Conservation (phyloP, 495 filamentous ascomycete genomes). For the Hyaloscypha finlandica region DNA sequence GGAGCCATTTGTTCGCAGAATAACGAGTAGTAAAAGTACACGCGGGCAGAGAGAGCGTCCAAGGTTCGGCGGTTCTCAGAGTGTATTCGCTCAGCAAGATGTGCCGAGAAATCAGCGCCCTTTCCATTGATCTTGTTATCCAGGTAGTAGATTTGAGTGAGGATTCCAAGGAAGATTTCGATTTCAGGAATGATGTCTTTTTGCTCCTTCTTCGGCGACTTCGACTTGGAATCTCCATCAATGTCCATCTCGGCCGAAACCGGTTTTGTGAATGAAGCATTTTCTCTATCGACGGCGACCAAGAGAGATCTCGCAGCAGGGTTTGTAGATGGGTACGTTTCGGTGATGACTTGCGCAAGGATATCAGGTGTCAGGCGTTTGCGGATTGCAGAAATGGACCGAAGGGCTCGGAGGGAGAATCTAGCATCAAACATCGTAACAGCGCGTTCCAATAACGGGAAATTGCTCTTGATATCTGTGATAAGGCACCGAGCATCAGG, state of each 20-base stretch:
- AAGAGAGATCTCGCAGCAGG: slow-evolving; percentile 69
- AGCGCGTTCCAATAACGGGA: slow-evolving; percentile 85
- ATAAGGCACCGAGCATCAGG: slow-evolving; percentile 6
- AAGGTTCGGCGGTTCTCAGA: slow-evolving; percentile 89
- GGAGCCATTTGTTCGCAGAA: slow-evolving; percentile 89
- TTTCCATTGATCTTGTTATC: slow-evolving; percentile 77
- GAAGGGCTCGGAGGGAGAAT: slow-evolving; percentile 89
- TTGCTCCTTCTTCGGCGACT: slow-evolving; percentile 52
- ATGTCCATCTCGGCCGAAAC: slow-evolving; percentile 72
- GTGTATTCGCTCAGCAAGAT: slow-evolving; percentile 81
- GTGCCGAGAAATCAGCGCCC: slow-evolving; percentile 80
- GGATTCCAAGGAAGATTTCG: slow-evolving; percentile 87
- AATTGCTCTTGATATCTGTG: slow-evolving; percentile 91
- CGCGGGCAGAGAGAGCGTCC: slow-evolving; percentile 89
- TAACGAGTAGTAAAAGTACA: slow-evolving; percentile 96
- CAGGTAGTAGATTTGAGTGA: slow-evolving; percentile 86
- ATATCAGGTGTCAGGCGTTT: slow-evolving; percentile 84
- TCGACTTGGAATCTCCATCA: slow-evolving; percentile 57
- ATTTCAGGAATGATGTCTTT: slow-evolving; percentile 87
- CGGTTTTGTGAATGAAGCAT: slow-evolving; percentile 57
- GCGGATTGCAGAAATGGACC: slow-evolving; percentile 92
- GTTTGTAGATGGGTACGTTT: slow-evolving; percentile 71
- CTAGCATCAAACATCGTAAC: slow-evolving; percentile 92
- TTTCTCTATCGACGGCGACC: slow-evolving; percentile 62
- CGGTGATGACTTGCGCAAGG: slow-evolving; percentile 75